Evolutionary conservation across 495 filamentous ascomycete genomes (phyloP), one percentile per base, ranked within the genome.

Genomic region (Aspergillus indologenus): DNA sequence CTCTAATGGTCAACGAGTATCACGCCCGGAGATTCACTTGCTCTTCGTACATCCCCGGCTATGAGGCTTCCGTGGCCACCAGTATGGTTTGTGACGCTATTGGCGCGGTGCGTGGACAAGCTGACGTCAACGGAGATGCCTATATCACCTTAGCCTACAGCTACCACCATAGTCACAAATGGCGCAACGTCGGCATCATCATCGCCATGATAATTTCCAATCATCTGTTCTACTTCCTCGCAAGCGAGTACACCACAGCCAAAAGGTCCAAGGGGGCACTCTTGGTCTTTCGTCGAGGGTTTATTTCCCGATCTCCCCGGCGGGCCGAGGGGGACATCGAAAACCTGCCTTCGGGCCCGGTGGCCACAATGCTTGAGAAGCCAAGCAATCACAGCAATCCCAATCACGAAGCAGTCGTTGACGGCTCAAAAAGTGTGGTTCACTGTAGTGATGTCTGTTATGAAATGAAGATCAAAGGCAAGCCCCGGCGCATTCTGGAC

Each of bases 361-460:
- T 29, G 26, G 9, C 26, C 4, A 29, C 26, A 9, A 4, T 29
- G 9, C 26, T 29, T 29, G 26, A 29, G 9, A 29, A 29, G 26
- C 26, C 26, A 3, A 29, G 26, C 26, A 29, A 48, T 2, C 46
- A 53, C 18, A 29, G 42, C 29, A 54, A 51, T 0, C 44, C 65
- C 5, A 77, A 64, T 22, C 69, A 68, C 18, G 67, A 72, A 24
- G 68, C 69, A 19, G 54, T 49, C 66, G 81, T 49, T 70, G 76
- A 46, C 57, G 64, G 56, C 75, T 29, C 77, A 43, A 70, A 65
- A 1, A 85, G 85, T 54, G 83, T 92, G 24, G 84, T 93, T 58
- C 89, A 86, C 5, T 93, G 87, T 87, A 81, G 87, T 60, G 79
- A 87, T 59, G 79, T 95, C 11, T 83, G 77, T 59, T 93, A 92